Base-by-base conservation (phyloP, 352 stramenopile species). In the Lagenidium sp. region DNA sequence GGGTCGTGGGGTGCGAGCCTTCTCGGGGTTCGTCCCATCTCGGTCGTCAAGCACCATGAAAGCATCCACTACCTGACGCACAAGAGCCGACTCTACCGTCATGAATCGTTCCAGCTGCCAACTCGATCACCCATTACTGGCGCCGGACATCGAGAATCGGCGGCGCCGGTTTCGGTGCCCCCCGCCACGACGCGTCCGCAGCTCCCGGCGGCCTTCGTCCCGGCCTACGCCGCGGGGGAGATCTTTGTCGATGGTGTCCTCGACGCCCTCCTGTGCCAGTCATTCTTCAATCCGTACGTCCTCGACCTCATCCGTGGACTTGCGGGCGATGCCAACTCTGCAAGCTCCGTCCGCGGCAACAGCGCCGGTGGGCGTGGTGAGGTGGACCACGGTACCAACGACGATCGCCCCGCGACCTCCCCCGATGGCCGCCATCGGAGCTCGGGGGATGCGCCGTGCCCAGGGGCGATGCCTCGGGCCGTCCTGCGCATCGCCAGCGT, bases 271-370 rank as follows among this genome's bases (percentile, higher is more conserved):
- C 60, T 85, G 12, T 85, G 73, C 41, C 69, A 82, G 44, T 77
- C 73, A 19, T 85, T 83, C 55, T 82, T 82, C 55, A 85, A 82
- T 34, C 69, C 69, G 49, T 85, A 85, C 49, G 58, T 65, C 36
- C 68, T 79, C 43, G 65, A 82, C 36, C 52, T 85, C 31, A 57
- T 82, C 18, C 65, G 63, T 2, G 63, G 63, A 8, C 58, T 85
- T 18, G 53, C 63, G 12, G 69, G 72, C 4, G 55, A 73, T 47
- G 65, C 65, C 47, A 60, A 73, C 48, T 68, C 55, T 50, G 52
- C 48, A 49, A 55, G 1, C 55, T 65, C 46, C 57, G 67, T 53
- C 52, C 60, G 48, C 44, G 43, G 44, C 60, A 44, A 39, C 57
- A 15, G 37, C 47, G 29, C 37, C 20, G 12, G 30, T 29, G 6